A percentile compares a stretch with the other conserved stretches of the same genome.
These are phyloP conservation scores for Nannochloropsis oceanica DNA, from an alignment of 108 stramenopile genomes.

Conservation along the genomic window DNA sequence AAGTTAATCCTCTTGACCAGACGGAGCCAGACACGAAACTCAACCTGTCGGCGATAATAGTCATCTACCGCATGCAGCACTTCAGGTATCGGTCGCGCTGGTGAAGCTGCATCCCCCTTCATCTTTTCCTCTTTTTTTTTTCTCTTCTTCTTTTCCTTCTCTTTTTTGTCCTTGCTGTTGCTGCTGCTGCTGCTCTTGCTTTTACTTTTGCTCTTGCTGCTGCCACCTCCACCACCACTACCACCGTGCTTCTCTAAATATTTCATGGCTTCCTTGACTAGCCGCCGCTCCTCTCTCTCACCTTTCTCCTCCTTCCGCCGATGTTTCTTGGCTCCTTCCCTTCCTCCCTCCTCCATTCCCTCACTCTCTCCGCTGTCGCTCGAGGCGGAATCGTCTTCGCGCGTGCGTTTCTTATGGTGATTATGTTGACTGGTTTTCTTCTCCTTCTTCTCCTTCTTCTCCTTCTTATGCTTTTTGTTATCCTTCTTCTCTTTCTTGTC, in stretches of 20 bases:
- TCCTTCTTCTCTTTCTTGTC: not conserved
- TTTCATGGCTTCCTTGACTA: not conserved
- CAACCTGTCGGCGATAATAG: not conserved
- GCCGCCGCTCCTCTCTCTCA: not conserved
- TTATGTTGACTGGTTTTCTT: too few species aligned
- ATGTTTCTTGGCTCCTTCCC: too few species aligned
- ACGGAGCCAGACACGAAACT: not conserved
- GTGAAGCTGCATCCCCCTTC: not conserved
- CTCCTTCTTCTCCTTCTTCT: not conserved
- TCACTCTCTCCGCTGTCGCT: not conserved
- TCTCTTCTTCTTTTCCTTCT: not conserved
- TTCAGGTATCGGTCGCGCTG: not conserved
- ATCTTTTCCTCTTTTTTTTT: not conserved
- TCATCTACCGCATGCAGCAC: not conserved
- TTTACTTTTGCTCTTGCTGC: not conserved
- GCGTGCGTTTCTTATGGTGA: too few species aligned
- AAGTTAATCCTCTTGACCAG: not conserved
- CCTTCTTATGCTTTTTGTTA: not conserved
- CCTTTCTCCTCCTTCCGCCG: too few species aligned
- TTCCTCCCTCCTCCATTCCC: too few species aligned
- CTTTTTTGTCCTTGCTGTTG: not conserved
- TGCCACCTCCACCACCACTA: not conserved
- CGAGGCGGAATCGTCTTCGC: too few species aligned
- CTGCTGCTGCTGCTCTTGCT: not conserved
- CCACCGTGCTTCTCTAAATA: not conserved